These are phyloP conservation scores for Tritrichomonas musculus DNA, from an alignment of 208 protist species.

Conservation along the genomic window DNA sequence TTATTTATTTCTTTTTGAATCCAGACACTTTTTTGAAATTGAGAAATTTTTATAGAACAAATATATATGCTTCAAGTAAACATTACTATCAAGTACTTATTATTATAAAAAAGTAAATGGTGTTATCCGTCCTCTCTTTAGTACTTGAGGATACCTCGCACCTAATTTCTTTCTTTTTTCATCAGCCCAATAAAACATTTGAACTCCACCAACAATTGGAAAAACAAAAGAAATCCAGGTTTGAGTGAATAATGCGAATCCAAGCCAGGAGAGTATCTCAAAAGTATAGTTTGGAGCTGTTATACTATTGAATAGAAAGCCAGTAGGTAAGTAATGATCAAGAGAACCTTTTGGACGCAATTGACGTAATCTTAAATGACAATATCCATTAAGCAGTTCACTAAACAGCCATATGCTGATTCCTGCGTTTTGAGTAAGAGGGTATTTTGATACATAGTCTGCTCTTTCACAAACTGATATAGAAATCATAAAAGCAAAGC, in stretches of 20 bases:
- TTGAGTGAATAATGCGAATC: neutral
- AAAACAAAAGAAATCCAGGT: neutral
- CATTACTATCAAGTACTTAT: no score
- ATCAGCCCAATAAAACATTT: neutral
- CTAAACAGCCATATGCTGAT: neutral
- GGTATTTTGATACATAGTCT: neutral
- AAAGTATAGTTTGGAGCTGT: slow-evolving; percentile 7
- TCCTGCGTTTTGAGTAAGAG: neutral
- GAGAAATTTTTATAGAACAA: no score
- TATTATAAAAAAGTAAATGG: neutral
- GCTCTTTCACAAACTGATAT: neutral
- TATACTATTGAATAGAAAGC: neutral
- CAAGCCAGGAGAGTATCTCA: neutral
- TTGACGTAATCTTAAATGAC: neutral
- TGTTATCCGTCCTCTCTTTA: neutral
- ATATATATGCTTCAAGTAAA: no score
- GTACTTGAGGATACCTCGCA: neutral
- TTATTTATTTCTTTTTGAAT: no score
- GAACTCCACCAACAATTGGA: neutral
- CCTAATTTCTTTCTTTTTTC: neutral
- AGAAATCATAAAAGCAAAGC: neutral
- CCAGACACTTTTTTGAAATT: no score
- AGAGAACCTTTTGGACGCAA: neutral
- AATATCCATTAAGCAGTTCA: neutral
- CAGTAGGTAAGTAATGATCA: neutral